These are phyloP conservation scores for Globisporangium spinosum DNA, from an alignment of 352 stramenopile genomes.

Conservation along the genomic window DNA sequence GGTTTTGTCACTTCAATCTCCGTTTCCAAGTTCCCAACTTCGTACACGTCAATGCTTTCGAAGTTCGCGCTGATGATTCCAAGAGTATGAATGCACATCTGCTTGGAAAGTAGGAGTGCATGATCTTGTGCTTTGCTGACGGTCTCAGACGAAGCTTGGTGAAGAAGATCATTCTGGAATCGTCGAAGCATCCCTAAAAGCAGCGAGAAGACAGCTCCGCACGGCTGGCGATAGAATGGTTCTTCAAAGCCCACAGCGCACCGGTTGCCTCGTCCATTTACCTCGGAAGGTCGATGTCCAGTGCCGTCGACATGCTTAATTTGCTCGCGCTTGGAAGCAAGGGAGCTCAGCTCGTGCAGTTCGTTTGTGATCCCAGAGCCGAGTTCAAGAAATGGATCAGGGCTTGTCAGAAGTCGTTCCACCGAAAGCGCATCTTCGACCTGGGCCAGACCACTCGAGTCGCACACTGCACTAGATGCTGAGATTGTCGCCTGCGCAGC, in stretches of 20 bases:
- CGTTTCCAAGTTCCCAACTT: slow-evolving; percentile 32
- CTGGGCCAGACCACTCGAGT: not conserved
- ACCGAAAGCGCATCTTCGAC: not conserved
- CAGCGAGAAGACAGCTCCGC: slow-evolving; percentile 43
- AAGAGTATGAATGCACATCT: slow-evolving; percentile 37
- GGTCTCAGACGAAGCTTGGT: not conserved
- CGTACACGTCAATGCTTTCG: slow-evolving; percentile 52
- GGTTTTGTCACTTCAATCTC: slow-evolving; percentile 38
- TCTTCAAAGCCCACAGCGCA: slow-evolving; percentile 56
- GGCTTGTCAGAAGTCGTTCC: slow-evolving; percentile 1
- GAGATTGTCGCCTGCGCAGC: not conserved
- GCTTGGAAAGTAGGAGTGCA: not conserved
- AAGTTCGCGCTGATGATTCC: slow-evolving; percentile 67
- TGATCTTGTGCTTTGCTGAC: not conserved
- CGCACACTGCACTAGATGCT: not conserved
- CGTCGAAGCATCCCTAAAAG: slow-evolving; percentile 47
- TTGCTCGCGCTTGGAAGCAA: slow-evolving; percentile 10
- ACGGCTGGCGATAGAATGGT: slow-evolving; percentile 71
- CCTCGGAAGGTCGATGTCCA: not conserved
- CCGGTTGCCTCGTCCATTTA: not conserved
- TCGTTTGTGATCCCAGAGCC: slow-evolving; percentile 21
- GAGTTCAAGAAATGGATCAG: slow-evolving; percentile 20
- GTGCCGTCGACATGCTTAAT: not conserved
- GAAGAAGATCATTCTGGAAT: slow-evolving; percentile 20
- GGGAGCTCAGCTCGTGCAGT: slow-evolving; percentile 13